A percentile compares a stretch with the other conserved stretches of the same genome.
Conservation (phyloP, 352 stramenopile genomes). For the Phytopythium delawarense region DNA sequence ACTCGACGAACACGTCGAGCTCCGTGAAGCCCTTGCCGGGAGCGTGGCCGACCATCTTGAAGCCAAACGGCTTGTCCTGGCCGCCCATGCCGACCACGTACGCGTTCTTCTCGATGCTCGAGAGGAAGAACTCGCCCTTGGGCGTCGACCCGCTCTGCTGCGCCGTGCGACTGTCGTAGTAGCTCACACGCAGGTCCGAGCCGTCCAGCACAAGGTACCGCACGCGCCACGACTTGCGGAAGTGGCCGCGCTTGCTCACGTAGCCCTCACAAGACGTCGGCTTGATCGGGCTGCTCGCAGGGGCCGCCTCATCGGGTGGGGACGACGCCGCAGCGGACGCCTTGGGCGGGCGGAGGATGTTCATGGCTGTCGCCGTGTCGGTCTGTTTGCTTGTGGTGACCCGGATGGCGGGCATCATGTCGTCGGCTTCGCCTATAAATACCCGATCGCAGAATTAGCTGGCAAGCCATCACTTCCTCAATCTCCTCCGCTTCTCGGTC, state of each 20-base stretch:
- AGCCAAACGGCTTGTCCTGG: conserved; percentile 74
- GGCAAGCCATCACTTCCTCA: background rate
- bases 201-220: conserved; percentile 77
- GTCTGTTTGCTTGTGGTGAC: background rate
- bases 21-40: conserved; percentile 73
- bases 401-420: background rate
- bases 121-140: conserved; percentile 77
- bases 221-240: conserved; percentile 81
- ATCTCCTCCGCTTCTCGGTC: background rate
- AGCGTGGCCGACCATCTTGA: conserved; percentile 83
- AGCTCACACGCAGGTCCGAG: conserved; percentile 57
- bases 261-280: conserved; percentile 82
- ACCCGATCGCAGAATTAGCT: conserved; percentile 18
- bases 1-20: conserved; percentile 77
- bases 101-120: conserved; percentile 74
- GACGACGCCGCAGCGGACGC: conserved; percentile 11
- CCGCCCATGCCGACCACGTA: conserved; percentile 62
- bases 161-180: conserved; percentile 72
- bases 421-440: background rate
- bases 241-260: conserved; percentile 81
- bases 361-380: conserved; percentile 26
- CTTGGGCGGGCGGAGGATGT: conserved; percentile 53
- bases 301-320: background rate
- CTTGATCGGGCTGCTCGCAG: conserved; percentile 30
- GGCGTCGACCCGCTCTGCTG: conserved; percentile 25